These are phyloP conservation scores for Betula pendula DNA, from an alignment of 306 rosid species.

Conservation along the genomic window DNA sequence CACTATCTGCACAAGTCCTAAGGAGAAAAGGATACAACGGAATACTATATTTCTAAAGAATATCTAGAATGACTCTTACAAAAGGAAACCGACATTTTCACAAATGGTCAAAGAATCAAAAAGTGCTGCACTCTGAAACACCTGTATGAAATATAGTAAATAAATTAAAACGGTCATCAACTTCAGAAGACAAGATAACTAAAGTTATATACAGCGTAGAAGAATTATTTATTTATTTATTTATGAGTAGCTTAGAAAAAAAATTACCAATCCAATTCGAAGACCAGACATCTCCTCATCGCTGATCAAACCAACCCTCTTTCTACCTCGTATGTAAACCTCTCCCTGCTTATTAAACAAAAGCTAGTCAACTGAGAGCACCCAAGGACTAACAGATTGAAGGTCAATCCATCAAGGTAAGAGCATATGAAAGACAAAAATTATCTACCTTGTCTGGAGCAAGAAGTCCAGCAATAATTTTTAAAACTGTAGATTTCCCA, in stretches of 20 bases:
- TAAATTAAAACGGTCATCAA: slow-evolving; percentile 6
- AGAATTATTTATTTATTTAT: too few species aligned
- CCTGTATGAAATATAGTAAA: slow-evolving; percentile 47
- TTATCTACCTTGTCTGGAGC: slow-evolving; percentile 75
- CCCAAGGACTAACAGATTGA: not conserved
- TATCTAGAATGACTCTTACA: slow-evolving; percentile 57
- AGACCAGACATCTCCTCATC: slow-evolving; percentile 89
- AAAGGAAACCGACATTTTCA: slow-evolving; percentile 97
- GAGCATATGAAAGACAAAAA: not conserved
- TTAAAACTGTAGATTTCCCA: slow-evolving; percentile 88
- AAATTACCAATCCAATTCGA: slow-evolving; percentile 81
- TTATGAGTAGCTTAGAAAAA: not conserved
- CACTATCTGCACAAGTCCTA: not conserved
- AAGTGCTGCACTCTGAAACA: slow-evolving; percentile 99
- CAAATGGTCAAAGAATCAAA: slow-evolving; percentile 96
- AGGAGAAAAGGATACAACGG: slow-evolving; percentile 3
- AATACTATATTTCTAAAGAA: slow-evolving; percentile 21
- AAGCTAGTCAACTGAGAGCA: slow-evolving; percentile 16
- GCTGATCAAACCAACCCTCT: slow-evolving; percentile 80
- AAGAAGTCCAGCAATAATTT: slow-evolving; percentile 94
- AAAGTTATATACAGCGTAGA: slow-evolving; percentile 1
- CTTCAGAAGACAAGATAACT: not conserved
- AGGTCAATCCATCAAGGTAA: not conserved
- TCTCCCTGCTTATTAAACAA: slow-evolving; percentile 68
- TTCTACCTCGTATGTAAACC: slow-evolving; percentile 85